Evolutionary conservation across 2,329 filamentous ascomycete species (phyloP).

Genomic region (Hortaea sp.): DNA sequence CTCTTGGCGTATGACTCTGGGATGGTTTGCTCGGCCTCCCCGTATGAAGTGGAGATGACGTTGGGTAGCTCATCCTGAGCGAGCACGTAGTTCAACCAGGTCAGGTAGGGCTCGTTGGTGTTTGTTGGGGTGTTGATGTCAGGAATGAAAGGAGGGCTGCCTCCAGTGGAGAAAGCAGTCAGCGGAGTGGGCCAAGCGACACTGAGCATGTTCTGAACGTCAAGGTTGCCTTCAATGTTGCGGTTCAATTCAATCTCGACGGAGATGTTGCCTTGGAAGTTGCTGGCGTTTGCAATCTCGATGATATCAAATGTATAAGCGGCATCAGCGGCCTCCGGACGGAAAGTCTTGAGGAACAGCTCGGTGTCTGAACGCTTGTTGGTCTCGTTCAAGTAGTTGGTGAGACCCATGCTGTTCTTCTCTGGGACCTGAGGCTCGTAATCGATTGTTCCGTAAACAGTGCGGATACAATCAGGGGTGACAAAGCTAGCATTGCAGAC

Average conservation of each 20-base stretch:
- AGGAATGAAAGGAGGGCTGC: constrained; percentile 43
- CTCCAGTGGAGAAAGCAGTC: constrained; percentile 51
- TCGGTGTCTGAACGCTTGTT: constrained; percentile 46
- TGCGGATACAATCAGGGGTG: constrained; percentile 44
- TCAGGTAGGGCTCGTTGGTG: constrained; percentile 59
- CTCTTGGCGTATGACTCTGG: constrained; percentile 50
- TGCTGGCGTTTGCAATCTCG: constrained; percentile 47
- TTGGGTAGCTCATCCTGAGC: constrained; percentile 47
- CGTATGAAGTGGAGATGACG: constrained; percentile 56
- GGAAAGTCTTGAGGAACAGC: constrained; percentile 46
- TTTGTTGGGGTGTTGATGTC: constrained; percentile 38
- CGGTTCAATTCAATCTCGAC: constrained; percentile 16
- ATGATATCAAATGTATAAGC: constrained; percentile 48
- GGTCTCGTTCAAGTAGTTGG: constrained; percentile 39
- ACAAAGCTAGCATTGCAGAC: constrained; percentile 43
- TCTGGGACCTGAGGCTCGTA: constrained; percentile 37
- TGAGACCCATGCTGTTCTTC: constrained; percentile 37
- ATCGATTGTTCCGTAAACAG: constrained; percentile 44
- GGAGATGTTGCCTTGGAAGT: constrained; percentile 33
- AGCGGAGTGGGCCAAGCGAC: constrained; percentile 46
- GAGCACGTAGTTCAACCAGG: constrained; percentile 51
- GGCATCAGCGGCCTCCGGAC: constrained; percentile 37
- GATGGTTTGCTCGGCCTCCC: constrained; percentile 55
- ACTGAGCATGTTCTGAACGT: constrained; percentile 51
- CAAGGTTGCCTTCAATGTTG: constrained; percentile 50